Evolutionary conservation across 2,329 filamentous ascomycete genomes (phyloP).

Genomic region (Magnaporthiopsis rhizophila): DNA sequence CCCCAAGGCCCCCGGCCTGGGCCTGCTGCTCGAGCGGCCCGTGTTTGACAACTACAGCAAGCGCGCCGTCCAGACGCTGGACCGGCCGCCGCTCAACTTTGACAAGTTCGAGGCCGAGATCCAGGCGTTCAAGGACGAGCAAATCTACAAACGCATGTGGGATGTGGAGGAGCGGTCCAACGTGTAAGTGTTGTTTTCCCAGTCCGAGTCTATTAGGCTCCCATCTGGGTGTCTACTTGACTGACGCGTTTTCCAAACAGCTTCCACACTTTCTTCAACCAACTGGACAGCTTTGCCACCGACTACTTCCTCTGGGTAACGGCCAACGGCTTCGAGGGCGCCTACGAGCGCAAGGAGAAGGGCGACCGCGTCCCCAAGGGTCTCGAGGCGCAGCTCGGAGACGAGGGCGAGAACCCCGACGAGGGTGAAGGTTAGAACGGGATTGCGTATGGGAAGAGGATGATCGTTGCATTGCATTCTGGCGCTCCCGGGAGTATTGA

Average conservation of each 20-base stretch:
- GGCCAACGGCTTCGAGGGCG: conserved; percentile 57
- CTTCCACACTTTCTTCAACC: conserved; percentile 71
- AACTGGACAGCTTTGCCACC: conserved; percentile 66
- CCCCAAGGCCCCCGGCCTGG: conserved; percentile 86
- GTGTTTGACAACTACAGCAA: conserved; percentile 88
- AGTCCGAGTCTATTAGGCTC: too few relatives aligned
- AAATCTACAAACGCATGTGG: conserved; percentile 91
- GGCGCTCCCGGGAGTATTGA: not conserved
- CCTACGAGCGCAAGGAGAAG: conserved; percentile 38
- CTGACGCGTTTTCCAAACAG: conserved; percentile 28
- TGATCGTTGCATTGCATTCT: too few relatives aligned
- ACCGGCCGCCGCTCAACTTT: conserved; percentile 68
- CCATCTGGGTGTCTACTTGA: not conserved
- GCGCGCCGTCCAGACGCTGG: conserved; percentile 55
- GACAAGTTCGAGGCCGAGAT: conserved; percentile 69
- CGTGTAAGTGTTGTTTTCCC: conserved; percentile 50
- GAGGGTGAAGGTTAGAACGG: conserved; percentile 14
- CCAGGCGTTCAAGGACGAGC: conserved; percentile 78
- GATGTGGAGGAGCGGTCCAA: conserved; percentile 81
- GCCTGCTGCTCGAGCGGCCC: conserved; percentile 79
- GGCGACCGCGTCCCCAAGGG: conserved; percentile 30
- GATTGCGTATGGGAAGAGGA: not conserved
- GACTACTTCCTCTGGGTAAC: conserved; percentile 70
- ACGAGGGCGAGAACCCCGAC: conserved; percentile 34
- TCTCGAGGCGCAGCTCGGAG: conserved; percentile 40